Percentiles rank a stretch among this genome's conserved stretches.
Conservation (phyloP, 352 stramenopile species). For the Globisporangium paddicum region DNA sequence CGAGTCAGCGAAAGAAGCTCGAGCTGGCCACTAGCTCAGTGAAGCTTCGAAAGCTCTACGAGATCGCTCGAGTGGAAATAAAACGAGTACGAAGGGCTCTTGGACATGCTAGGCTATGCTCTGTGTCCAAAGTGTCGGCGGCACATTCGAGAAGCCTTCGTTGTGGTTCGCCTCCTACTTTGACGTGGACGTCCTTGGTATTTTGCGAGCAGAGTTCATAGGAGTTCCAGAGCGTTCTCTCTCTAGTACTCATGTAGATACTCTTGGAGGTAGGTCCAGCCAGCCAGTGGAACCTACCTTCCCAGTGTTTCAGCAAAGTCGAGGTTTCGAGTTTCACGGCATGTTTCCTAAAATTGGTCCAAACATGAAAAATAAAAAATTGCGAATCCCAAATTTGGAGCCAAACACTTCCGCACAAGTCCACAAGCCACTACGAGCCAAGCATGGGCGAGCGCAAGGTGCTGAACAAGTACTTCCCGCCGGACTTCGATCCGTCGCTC, state of each 20-base stretch:
- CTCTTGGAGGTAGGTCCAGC: too few species aligned
- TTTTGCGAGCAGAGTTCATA: not conserved
- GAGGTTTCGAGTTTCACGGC: too few species aligned
- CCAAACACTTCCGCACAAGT: too few species aligned
- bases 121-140: not conserved
- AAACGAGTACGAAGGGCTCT: not conserved
- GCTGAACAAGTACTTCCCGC: slow-evolving; percentile 99
- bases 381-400: too few species aligned
- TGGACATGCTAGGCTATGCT: too few species aligned
- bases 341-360: too few species aligned
- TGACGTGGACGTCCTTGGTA: not conserved
- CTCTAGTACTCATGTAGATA: too few species aligned
- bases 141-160: not conserved
- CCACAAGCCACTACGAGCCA: slow-evolving; percentile 11
- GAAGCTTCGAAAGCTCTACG: not conserved
- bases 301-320: too few species aligned
- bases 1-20: not conserved
- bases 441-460: slow-evolving; percentile 99
- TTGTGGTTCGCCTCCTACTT: not conserved
- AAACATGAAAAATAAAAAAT: too few species aligned
- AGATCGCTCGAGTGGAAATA: too few species aligned
- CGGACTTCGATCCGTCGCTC: slow-evolving; percentile 97
- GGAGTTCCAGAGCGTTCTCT: not conserved
- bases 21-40: not conserved
- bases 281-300: too few species aligned